Evolutionary conservation across 169 alveolate species (phyloP), one percentile per base, ranked within the genome.

Genomic region (Plasmodium inui): DNA sequence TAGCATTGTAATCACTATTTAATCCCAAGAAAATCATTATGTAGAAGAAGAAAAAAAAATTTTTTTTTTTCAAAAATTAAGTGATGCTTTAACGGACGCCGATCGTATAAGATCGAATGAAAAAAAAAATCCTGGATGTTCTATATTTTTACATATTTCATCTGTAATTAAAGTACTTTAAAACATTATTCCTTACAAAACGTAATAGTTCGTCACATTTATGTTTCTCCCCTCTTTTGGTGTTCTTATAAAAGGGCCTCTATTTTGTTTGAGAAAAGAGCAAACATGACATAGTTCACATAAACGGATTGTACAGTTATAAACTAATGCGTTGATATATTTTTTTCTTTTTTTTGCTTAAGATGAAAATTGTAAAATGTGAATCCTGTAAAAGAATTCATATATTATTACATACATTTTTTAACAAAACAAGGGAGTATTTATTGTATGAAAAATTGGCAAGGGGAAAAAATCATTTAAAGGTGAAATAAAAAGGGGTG

Each of bases 21-120:
- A 85, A 85, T 85, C 93, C 93, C 86, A 85, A 44, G 84, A 85
- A 85, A 85, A 85, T 85, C 93, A 85, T 85, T 73, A 85, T 85
- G 93, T 85, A 67, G 93, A 50, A 83, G 79, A 85, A 37, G 79
- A 74, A 74, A 85, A 74, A 74, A n/a, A 30, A 41, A 72, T 50
- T 73, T 34, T 84, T 67, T 84, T 71, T 71, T 61, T 61, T 84
- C 78, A 73, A 84, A 84, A 84, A 84, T 22, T 19, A 57, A 57
- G 73, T 57, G 32, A 57, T n/a, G 73, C 73, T 57, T 57, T 57
- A 19, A 57, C 73, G 22, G 17, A 19, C 73, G 5, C 30, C 73
- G 73, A 12, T 17, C 73, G 73, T 44, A 50, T 72, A 78, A 41
- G 67, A 82, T 26, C 22, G 32, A 37, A 32, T 32, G 46, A 74